A percentile compares a stretch with the other conserved stretches of the same genome.
These are phyloP conservation scores for Gossypium thurberi DNA, from an alignment of 345 rosid species.

Conservation along the genomic window DNA sequence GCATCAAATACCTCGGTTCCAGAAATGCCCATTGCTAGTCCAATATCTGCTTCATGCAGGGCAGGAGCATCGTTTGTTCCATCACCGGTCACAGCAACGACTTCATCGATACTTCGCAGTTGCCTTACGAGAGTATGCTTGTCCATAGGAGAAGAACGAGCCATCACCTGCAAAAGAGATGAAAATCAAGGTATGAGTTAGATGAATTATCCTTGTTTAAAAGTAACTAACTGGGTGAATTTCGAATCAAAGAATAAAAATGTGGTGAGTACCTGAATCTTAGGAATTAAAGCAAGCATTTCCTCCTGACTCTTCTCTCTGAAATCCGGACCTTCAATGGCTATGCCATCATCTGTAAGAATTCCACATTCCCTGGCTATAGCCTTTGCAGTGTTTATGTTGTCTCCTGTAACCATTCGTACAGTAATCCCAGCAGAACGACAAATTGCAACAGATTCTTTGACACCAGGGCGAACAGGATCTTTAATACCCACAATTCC, in stretches of 20 bases:
- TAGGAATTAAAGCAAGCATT: slow-evolving; percentile 61
- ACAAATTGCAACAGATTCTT: slow-evolving; percentile 79
- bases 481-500: slow-evolving; percentile 92
- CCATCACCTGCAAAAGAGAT: slow-evolving; percentile 67
- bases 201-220: not conserved
- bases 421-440: slow-evolving; percentile 85
- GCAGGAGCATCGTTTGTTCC: slow-evolving; percentile 99
- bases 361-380: slow-evolving; percentile 95
- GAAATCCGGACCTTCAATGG: slow-evolving; percentile 84
- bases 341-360: slow-evolving; percentile 76
- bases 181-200: not conserved
- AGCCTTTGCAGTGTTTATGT: slow-evolving; percentile 86
- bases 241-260: slow-evolving; percentile 1
- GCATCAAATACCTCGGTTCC: slow-evolving; percentile 72
- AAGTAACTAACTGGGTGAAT: not conserved
- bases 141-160: slow-evolving; percentile 92
- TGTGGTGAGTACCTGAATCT: slow-evolving; percentile 60
- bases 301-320: slow-evolving; percentile 77
- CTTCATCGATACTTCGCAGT: slow-evolving; percentile 71
- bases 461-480: slow-evolving; percentile 93
- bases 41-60: slow-evolving; percentile 94
- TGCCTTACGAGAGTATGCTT: slow-evolving; percentile 85
- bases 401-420: slow-evolving; percentile 97
- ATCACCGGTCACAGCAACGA: slow-evolving; percentile 92
- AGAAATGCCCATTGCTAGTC: slow-evolving; percentile 96